Evolutionary conservation across 2,329 filamentous ascomycete genomes (phyloP), one percentile per base, ranked within the genome.

Genomic region (Alternaria rosae): DNA sequence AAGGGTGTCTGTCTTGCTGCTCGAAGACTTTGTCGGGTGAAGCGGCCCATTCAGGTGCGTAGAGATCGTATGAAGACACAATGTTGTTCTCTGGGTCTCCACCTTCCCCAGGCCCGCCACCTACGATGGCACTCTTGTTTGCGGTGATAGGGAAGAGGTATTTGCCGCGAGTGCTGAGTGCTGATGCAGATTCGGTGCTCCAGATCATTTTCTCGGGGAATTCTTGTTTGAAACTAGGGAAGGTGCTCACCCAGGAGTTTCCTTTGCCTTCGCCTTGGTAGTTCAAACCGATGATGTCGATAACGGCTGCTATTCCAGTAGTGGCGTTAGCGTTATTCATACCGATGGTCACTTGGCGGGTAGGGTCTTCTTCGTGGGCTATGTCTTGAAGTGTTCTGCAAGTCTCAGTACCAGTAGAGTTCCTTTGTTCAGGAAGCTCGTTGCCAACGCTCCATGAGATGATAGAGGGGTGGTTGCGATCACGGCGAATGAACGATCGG

Each of bases 381-480:
- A 86, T 84, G 23, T 78, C 76, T 12, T 78, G 77, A 4, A 87
- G 79, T 9, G 55, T 52, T 23, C 71, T 69, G 12, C 78, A 80
- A 0, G 78, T 68, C 67, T 4, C 74, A 76, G 8, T 79, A 79
- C 2, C 74, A 62, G 45, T 73, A 61, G 45, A 65, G 38, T 75
- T 72, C 6, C 70, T 64, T 72, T 87, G 85, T 68, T 87, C 85
- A 1, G 76, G 69, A 2, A 87, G 79, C 70, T 87, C 85, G 69
- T 88, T 88, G 4, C 86, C 85, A 52, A 84, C 80, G 61, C 83
- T 85, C 85, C 85, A 87, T 1, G 78, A 77, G 26, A 85, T 76
- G 21, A 87, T 75, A 1, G 85, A 86, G 4, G 85, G 81, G 68
- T 87, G 85, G 67, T 87, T 87, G 17, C 85, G 78, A 70, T 87